phyloP scores from a whole-genome alignment of 805 yeast species.

The Ogataea ramenticola region DNA sequence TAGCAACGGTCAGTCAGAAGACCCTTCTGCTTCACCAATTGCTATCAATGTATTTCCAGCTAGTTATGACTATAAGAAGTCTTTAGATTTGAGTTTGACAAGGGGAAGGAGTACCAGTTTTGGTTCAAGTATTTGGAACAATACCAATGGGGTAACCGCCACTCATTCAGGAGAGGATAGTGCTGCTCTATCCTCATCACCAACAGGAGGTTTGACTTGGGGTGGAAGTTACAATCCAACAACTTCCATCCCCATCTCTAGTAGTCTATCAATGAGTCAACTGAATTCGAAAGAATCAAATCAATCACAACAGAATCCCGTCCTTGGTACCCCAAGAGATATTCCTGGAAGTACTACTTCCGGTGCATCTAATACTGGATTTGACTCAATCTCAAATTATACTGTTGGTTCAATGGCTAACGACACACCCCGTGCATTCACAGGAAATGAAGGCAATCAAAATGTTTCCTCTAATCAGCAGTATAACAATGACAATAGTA shows the following conservation, averaged over 20 bases:
- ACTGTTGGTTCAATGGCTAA: slow-evolving; percentile 1
- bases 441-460: not conserved
- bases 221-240: slow-evolving; percentile 3
- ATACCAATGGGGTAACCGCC: not conserved
- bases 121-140: slow-evolving; percentile 29
- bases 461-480: not conserved
- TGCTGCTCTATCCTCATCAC: not conserved
- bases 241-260: not conserved
- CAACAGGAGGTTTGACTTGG: not conserved
- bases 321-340: not conserved
- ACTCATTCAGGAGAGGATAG: not conserved
- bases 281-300: no score
- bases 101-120: slow-evolving; percentile 28
- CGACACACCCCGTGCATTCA: slow-evolving; percentile 1
- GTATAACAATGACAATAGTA: no score
- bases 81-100: slow-evolving; percentile 10
- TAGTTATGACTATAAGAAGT: slow-evolving; percentile 4
- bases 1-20: not conserved
- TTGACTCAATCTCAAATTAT: not conserved
- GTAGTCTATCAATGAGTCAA: not conserved
- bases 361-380: not conserved
- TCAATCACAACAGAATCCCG: not conserved
- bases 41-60: slow-evolving; percentile 3
- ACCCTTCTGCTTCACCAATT: slow-evolving; percentile 1
- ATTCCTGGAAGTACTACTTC: not conserved